Base-by-base conservation (phyloP, 1,284 basidiomycete genomes). In the Apiotrichum domesticum region DNA sequence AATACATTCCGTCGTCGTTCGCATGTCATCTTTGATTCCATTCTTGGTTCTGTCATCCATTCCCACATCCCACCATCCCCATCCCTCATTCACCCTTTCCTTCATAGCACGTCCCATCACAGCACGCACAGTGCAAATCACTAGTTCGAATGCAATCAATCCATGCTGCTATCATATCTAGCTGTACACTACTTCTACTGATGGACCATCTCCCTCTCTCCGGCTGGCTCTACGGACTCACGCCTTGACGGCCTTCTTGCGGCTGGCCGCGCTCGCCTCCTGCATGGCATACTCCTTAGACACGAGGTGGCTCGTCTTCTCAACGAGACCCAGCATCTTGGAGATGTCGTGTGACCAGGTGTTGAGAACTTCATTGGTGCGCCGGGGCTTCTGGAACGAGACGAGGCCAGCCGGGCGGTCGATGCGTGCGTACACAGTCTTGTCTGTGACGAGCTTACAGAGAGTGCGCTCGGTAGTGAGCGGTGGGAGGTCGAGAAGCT, bases 331-430 rank as follows among this genome's bases (percentile, higher is more conserved):
- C 64, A 78, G 62, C 69, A 99, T 79, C 76, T 88, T 92, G 71
- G 88, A 87, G 83, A 98, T 90, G 71, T 98, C 94, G 29, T 84
- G 87, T 74, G 88, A 93, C 96, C 96, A 99, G 59, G 87, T 87
- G 70, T 98, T 98, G 83, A 98, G 86, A 6, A 90, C 86, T 69
- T 93, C 90, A 71, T 95, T 92, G 2, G 88, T 84, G 61, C 59
- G 65, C 82, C 86, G 71, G 81, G 85, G 86, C 66, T 80, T 83
- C 65, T 84, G 84, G 80, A 98, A 98, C 68, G 82, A 87, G 56
- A 98, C 85, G 56, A 98, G 82, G 0, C 92, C 93, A 0, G 87
- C 81, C 39, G 94, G 94, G 50, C 96, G 84, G 77, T 99, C 94
- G 64, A 95, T 88, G 54, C 92, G 87, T 32, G 96, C 96, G 82